Percentiles rank a stretch among this genome's conserved stretches.
Evolutionary conservation across 1,139 yeast genomes (phyloP).

Genomic region (Magnusiomyces paraingens): DNA sequence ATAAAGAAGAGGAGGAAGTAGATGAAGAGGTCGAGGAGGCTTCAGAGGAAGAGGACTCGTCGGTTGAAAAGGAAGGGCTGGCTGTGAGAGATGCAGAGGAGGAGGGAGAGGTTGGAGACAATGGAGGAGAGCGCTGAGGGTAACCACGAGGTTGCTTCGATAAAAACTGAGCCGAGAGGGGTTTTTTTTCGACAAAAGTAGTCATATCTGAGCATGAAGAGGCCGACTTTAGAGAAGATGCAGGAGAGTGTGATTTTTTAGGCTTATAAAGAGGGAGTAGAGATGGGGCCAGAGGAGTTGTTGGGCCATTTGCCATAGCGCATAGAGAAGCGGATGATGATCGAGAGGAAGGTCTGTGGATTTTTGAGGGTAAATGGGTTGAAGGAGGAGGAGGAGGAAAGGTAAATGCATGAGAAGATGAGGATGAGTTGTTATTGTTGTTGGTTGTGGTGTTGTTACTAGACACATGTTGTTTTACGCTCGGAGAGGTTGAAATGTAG

Average conservation of each 20-base stretch:
- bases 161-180: slow-evolving; percentile 8
- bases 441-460: neutral
- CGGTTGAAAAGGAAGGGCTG: slow-evolving; percentile 10
- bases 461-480: neutral
- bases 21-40: slow-evolving; percentile 8
- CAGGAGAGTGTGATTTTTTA: slow-evolving; percentile 5
- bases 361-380: neutral
- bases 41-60: slow-evolving; percentile 8
- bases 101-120: slow-evolving; percentile 10
- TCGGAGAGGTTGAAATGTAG: neutral
- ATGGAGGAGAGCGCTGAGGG: slow-evolving; percentile 3
- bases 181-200: neutral
- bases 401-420: neutral
- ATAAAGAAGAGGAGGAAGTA: slow-evolving; percentile 7
- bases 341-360: neutral
- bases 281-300: slow-evolving; percentile 23
- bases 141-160: slow-evolving; percentile 9
- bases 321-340: neutral
- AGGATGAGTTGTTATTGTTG: neutral
- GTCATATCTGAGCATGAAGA: neutral
- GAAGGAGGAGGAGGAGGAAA: neutral
- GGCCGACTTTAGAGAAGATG: slow-evolving; percentile 5
- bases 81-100: slow-evolving; percentile 14
- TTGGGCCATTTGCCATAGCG: neutral
- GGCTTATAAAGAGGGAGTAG: slow-evolving; percentile 31